These are phyloP conservation scores for Nemania sp. DNA, from an alignment of 2,329 filamentous ascomycete species.

Conservation along the genomic window DNA sequence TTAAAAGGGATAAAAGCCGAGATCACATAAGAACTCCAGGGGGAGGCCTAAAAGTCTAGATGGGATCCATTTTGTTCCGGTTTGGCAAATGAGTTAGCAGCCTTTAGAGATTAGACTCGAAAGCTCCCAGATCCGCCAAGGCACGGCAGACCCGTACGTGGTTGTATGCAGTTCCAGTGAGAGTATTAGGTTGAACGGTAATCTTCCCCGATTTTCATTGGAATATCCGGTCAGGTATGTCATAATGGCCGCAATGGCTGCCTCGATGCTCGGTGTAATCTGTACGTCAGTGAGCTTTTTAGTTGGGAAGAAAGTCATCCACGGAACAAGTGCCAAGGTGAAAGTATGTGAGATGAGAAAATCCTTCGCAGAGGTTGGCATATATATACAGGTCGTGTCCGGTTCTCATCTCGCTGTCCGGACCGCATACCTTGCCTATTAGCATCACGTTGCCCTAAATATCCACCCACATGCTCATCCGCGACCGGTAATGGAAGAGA, in stretches of 20 bases:
- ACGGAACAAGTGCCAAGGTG: slow-evolving; percentile 31
- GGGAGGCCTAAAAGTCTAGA: slow-evolving; percentile 8
- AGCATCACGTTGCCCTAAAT: slow-evolving; percentile 37
- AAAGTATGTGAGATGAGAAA: slow-evolving; percentile 31
- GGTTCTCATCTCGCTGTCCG: slow-evolving; percentile 59
- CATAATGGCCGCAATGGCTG: neutral
- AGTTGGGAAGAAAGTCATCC: slow-evolving; percentile 23
- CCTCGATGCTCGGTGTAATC: slow-evolving; percentile 20
- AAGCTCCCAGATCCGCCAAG: too few species aligned
- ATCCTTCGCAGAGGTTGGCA: slow-evolving; percentile 49
- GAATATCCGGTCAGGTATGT: slow-evolving; percentile 9
- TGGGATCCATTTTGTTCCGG: neutral
- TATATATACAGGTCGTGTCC: slow-evolving; percentile 54
- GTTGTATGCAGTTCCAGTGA: neutral
- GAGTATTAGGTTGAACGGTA: neutral
- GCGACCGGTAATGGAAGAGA: slow-evolving; percentile 36
- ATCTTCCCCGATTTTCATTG: slow-evolving; percentile 11
- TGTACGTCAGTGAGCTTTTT: slow-evolving; percentile 27
- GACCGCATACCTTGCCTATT: slow-evolving; percentile 46
- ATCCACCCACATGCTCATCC: slow-evolving; percentile 38
- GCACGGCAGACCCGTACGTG: neutral
- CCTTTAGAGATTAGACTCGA: slow-evolving; percentile 1
- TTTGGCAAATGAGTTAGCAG: neutral
- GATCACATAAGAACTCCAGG: neutral
- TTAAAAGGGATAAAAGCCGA: neutral